Evolutionary conservation across 768 basidiomycete genomes (phyloP), one percentile per base, ranked within the genome.

Genomic region (Mrakia blollopis): DNA sequence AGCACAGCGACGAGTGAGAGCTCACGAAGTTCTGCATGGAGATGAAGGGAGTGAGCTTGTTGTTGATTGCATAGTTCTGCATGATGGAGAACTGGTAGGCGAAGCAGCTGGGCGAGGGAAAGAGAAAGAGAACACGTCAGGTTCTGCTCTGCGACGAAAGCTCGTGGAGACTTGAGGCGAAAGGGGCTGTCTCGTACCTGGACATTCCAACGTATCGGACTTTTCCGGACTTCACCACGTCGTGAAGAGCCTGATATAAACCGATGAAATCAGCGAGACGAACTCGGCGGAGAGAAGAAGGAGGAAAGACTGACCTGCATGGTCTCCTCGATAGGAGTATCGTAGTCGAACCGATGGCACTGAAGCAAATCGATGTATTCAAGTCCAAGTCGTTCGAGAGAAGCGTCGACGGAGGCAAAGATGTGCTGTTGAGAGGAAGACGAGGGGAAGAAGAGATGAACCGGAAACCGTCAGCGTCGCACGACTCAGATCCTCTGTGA

Each of bases 11-110:
- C 14, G 2, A 0, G 32, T 47, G n/a, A 14, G 5, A 44, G n/a
- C 44, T 25, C 37, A 14, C 39, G 41, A 89, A 88, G 80, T 90
- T 90, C 81, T 90, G 89, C 89, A 90, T 89, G 0, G 88, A 88
- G 80, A 90, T 88, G 83, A 91, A 90, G 77, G 84, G 86, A 7
- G 88, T 88, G 85, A 87, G 87, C 4, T 85, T 85, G 81, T 90
- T 87, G 54, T 85, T 81, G 74, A 89, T 87, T 0, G 89, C 89
- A 79, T 89, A 89, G 81, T 88, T 52, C 72, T 54, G 41, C 76
- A 77, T 77, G 25, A 60, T 73, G n/a, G 54, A 47, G 72, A 77
- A 60, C 28, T 60, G 70, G 47, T 74, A 74, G 21, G 72, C 72
- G 37, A 60, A 73, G 72, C 72, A 73, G 25, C 57, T 57, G 50